Evolutionary conservation across 768 basidiomycete genomes (phyloP), one percentile per base, ranked within the genome.

Genomic region (Heimioporus sp.): DNA sequence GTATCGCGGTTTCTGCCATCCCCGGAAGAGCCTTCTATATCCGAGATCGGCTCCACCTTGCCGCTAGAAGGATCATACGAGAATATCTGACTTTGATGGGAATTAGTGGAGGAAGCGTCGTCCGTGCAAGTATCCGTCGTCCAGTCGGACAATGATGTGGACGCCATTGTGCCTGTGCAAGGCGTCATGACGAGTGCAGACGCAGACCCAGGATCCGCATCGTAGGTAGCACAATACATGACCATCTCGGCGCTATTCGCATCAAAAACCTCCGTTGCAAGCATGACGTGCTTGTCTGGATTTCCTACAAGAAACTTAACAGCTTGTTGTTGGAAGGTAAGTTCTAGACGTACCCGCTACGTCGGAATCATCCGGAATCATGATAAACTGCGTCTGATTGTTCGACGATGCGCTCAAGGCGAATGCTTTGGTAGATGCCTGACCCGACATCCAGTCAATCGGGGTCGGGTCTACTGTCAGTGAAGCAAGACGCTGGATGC

Each of bases 151-250:
- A 36, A 12, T 34, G 49, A 21, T 0, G 15, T n/a, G 7, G 52
- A 40, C 4, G 43, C 43, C 24, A 42, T 54, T 21, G 53, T 54
- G 56, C 80, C 85, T 8, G 56, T 57, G 58, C 84, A 89, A 10
- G 60, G 62, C 44, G 74, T 65, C 63, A 80, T 73, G 6, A 73
- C 76, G 62, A 89, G 71, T 5, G 79, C 76, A n/a, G 75, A 72
- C 3, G 79, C 72, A 2, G 65, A 57, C 5, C 70, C 50, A 2
- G 84, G 83, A 28, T 73, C 68, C 4, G 81, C 73, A 55, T 86
- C 73, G 61, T 79, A 87, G 5, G 85, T 87, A 6, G 79, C 81
- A 53, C 87, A 90, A 60, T 74, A 81, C 20, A 69, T 63, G 49
- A 71, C 65, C 58, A 72, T 69, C 20, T 59, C 46, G 0, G 73